Percentiles rank a stretch among this genome's conserved stretches.
Evolutionary conservation across 116 monocot species (phyloP).

Genomic region (Trichopus zeylanicus): DNA sequence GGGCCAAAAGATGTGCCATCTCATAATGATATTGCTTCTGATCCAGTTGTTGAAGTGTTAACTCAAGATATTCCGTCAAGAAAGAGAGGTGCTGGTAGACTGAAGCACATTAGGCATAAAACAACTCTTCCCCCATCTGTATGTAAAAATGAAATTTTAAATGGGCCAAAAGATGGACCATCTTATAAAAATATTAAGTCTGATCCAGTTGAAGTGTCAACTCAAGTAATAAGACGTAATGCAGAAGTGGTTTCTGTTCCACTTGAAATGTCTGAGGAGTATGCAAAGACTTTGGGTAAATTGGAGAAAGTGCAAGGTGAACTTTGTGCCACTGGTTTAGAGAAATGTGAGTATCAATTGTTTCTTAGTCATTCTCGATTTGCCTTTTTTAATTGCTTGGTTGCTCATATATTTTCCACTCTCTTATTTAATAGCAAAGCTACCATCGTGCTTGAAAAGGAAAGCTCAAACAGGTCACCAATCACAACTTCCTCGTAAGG

Average conservation of each 20-base stretch:
- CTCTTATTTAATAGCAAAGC: constrained; percentile 20
- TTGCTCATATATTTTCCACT: constrained; percentile 2
- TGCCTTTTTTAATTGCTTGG: not conserved
- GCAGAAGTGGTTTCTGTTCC: constrained; percentile 25
- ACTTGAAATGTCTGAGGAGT: constrained; percentile 21
- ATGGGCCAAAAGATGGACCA: not conserved
- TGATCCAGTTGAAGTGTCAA: constrained; percentile 3
- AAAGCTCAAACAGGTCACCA: constrained; percentile 23
- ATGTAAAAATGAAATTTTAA: constrained; percentile 8
- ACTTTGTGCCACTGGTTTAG: not conserved
- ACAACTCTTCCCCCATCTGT: not conserved
- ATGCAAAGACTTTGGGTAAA: constrained; percentile 13
- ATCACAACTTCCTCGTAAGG: constrained; percentile 14
- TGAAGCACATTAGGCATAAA: constrained; percentile 16
- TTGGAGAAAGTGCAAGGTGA: not conserved
- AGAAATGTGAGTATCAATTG: constrained; percentile 17
- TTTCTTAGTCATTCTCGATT: not conserved
- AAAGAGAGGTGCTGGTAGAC: constrained; percentile 13
- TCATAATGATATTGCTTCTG: constrained; percentile 4
- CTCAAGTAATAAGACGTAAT: constrained; percentile 8
- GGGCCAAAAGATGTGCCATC: not conserved
- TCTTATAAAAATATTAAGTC: constrained; percentile 5
- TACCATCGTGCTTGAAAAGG: constrained; percentile 26
- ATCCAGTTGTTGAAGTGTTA: constrained; percentile 3
- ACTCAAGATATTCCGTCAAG: constrained; percentile 6